A percentile compares a stretch with the other conserved stretches of the same genome.
Conservation (phyloP, 1,139 yeast species). For the Ogataea hybrid region DNA sequence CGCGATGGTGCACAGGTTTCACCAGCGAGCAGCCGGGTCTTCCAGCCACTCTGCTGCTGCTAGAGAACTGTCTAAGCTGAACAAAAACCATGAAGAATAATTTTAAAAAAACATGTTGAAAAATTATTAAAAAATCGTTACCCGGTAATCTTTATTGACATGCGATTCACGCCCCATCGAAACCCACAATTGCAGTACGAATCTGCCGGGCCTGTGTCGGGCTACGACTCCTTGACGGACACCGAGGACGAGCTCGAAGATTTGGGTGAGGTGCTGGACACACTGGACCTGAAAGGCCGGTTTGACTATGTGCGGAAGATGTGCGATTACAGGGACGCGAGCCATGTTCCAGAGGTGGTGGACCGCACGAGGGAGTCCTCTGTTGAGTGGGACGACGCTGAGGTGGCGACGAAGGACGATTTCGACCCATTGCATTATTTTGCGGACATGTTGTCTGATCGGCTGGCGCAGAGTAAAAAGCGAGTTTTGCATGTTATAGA, state of each 20-base stretch:
- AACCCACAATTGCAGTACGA: slow-evolving; percentile 20
- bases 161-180: slow-evolving; percentile 33
- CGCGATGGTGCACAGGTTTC: slow-evolving; percentile 88
- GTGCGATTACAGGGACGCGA: slow-evolving; percentile 4
- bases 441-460: neutral
- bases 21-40: slow-evolving; percentile 79
- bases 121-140: slow-evolving; percentile 5
- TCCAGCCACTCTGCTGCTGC: slow-evolving; percentile 34
- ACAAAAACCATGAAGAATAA: slow-evolving; percentile 5
- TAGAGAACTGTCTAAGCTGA: slow-evolving; percentile 45
- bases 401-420: neutral
- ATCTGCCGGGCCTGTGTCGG: slow-evolving; percentile 19
- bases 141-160: slow-evolving; percentile 10
- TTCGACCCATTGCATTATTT: slow-evolving; percentile 1
- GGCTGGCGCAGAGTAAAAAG: slow-evolving; percentile 2
- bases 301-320: slow-evolving; percentile 11
- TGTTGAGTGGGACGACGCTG: too few species aligned
- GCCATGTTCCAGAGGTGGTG: too few species aligned
- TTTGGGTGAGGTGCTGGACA: slow-evolving; percentile 22
- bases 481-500: slow-evolving; percentile 3
- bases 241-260: slow-evolving; percentile 7
- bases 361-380: too few species aligned
- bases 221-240: slow-evolving; percentile 28
- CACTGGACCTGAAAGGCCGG: slow-evolving; percentile 23
- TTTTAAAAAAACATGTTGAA: slow-evolving; percentile 1